These are phyloP conservation scores for Monilinia fructigena DNA, from an alignment of 2,329 filamentous ascomycete genomes.

Conservation along the genomic window DNA sequence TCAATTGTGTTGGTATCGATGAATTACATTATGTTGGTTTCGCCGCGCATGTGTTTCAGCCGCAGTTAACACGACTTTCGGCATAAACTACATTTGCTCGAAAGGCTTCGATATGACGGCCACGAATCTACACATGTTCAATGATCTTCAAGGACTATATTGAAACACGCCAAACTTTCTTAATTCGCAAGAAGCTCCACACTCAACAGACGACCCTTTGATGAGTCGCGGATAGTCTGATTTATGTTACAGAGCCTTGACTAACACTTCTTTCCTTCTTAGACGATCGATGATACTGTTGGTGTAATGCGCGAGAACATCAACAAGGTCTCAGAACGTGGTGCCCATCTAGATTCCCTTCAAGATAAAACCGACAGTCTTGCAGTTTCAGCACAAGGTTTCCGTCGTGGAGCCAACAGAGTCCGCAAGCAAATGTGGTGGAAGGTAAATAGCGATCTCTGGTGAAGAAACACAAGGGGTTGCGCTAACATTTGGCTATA, in stretches of 20 bases:
- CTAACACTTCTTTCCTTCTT: conserved; percentile 31
- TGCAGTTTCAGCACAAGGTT: conserved; percentile 87
- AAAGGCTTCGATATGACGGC: neutral
- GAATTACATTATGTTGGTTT: conserved; percentile 18
- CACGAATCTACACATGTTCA: neutral
- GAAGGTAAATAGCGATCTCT: conserved; percentile 16
- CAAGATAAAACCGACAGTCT: conserved; percentile 96
- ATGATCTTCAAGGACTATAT: neutral
- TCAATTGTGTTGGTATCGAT: conserved; percentile 14
- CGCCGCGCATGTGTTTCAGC: conserved; percentile 31
- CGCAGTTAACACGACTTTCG: conserved; percentile 6
- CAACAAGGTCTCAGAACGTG: conserved; percentile 92
- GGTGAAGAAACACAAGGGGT: neutral
- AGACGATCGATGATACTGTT: conserved; percentile 98
- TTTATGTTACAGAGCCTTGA: conserved; percentile 20
- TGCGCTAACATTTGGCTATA: conserved; percentile 13
- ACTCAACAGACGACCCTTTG: neutral
- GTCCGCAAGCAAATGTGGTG: conserved; percentile 93
- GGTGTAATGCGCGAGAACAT: conserved; percentile 97
- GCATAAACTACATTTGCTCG: no score
- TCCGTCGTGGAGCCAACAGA: conserved; percentile 92
- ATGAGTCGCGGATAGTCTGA: conserved; percentile 2
- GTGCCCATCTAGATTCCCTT: conserved; percentile 80
- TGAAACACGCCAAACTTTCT: neutral
- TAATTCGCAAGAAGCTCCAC: neutral